Evolutionary conservation across 2,329 filamentous ascomycete species (phyloP).

Genomic region (Xylariomycetidae sp.): DNA sequence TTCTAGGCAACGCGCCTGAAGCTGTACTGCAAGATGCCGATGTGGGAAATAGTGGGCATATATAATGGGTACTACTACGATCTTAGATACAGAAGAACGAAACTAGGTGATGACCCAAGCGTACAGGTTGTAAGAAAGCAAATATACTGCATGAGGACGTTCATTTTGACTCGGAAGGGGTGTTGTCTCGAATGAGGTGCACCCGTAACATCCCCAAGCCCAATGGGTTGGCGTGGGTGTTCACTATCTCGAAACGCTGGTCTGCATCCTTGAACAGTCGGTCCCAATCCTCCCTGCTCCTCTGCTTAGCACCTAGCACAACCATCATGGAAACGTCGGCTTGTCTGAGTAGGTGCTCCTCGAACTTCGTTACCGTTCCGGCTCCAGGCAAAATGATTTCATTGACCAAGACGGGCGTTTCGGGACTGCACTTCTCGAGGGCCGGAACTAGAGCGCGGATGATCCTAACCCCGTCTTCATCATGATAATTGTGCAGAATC

Average conservation of each 20-base stretch:
- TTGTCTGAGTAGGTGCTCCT: conserved; percentile 23
- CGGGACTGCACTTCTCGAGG: conserved; percentile 12
- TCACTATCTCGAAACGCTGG: conserved; percentile 12
- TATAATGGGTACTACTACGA: too few species aligned
- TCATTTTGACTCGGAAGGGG: too few species aligned
- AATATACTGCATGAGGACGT: too few species aligned
- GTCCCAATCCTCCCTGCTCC: conserved; percentile 12
- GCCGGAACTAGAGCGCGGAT: conserved; percentile 9
- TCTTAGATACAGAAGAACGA: too few species aligned
- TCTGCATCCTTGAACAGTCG: conserved; percentile 19
- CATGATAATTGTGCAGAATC: conserved; percentile 8
- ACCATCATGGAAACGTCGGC: conserved; percentile 27
- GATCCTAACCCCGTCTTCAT: conserved; percentile 6
- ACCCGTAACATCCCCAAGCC: too few species aligned
- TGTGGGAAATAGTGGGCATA: too few species aligned
- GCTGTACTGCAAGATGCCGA: too few species aligned
- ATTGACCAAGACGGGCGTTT: conserved; percentile 27
- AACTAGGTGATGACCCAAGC: too few species aligned
- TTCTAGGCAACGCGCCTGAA: too few species aligned
- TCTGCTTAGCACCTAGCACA: conserved; percentile 20
- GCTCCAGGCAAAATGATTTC: conserved; percentile 26
- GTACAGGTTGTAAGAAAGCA: too few species aligned
- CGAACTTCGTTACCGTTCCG: conserved; percentile 11
- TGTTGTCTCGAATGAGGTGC: too few species aligned
- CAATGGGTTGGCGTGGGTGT: too few species aligned